These are phyloP conservation scores for Candida ulmi DNA, from an alignment of 805 yeast genomes.

Conservation along the genomic window DNA sequence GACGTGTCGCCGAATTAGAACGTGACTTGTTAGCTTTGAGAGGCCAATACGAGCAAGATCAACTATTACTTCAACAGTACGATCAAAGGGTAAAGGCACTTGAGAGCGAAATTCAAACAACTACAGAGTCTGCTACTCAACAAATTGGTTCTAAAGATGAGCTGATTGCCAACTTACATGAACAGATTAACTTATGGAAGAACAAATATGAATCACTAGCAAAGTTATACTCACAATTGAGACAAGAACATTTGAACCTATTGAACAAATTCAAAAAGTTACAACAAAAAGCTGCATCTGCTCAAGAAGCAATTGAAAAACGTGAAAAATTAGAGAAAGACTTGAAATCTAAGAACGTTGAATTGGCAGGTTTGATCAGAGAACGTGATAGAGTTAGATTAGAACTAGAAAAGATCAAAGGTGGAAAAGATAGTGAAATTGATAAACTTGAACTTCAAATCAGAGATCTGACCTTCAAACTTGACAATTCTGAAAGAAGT, in stretches of 20 bases:
- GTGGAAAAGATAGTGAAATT: constrained; percentile 57
- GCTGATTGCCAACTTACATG: constrained; percentile 59
- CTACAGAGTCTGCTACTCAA: constrained; percentile 60
- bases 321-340: constrained; percentile 68
- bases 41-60: constrained; percentile 84
- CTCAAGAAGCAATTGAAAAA: constrained; percentile 86
- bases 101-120: constrained; percentile 62
- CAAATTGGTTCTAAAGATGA: constrained; percentile 77
- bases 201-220: constrained; percentile 86
- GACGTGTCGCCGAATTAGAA: constrained; percentile 74
- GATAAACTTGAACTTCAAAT: constrained; percentile 62
- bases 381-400: constrained; percentile 86
- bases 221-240: constrained; percentile 80
- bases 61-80: constrained; percentile 76
- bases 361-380: constrained; percentile 79
- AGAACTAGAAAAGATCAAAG: constrained; percentile 68
- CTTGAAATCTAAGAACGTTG: constrained; percentile 55
- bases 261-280: constrained; percentile 72
- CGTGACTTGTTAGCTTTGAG: constrained; percentile 70
- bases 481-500: constrained; percentile 53
- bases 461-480: constrained; percentile 51
- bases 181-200: constrained; percentile 74
- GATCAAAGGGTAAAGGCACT: constrained; percentile 78
- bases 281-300: constrained; percentile 82
- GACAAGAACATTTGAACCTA: constrained; percentile 84